Evolutionary conservation across 129 eudicot genomes (phyloP), one percentile per base, ranked within the genome.

Genomic region (Saussurea involucrata): DNA sequence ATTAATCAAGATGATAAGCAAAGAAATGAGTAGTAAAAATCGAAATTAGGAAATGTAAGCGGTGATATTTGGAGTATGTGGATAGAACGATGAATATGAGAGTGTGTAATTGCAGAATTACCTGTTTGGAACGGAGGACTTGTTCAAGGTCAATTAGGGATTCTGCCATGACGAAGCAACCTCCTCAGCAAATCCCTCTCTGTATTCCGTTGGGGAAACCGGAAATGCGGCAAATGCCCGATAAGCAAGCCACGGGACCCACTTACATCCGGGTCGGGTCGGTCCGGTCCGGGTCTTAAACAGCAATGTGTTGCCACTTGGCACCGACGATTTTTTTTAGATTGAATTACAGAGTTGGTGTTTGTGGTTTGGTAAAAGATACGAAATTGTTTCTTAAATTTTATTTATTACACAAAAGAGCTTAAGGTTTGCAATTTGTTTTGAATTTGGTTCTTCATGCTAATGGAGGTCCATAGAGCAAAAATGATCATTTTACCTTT

Each of bases 51-150:
- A 31, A 81, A 24, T n/a, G 24, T 40, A 32, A 32, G n/a, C n/a
- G n/a, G n/a, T n/a, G n/a, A n/a, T n/a, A n/a, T n/a, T 7, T 67
- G 8, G 11, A 42, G 20, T 17, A 29, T 20, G 7, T 25, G 72
- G 36, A 63, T 3, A 34, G 40, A 57, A 65, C 5, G 21, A 69
- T 29, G 68, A 46, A 70, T 2, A 24, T 32, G 3, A 61, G 4
- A 18, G 17, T 58, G 69, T 73, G 27, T 22, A 60, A 60, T n/a
- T 73, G 8, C 22, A 40, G 20, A 76, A 40, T 8, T 49, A 89
- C 94, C 90, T 82, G 78, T 29, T 79, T 84, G 46, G 89, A 84
- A 67, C 89, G 94, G 72, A 89, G 84, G 76, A 82, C 75, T 12
- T 76, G 81, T 74, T 86, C 90, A 46, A 89, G 94, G 68, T 89